These are phyloP conservation scores for Phytophthora agathidicida DNA, from an alignment of 352 stramenopile genomes.

Conservation along the genomic window DNA sequence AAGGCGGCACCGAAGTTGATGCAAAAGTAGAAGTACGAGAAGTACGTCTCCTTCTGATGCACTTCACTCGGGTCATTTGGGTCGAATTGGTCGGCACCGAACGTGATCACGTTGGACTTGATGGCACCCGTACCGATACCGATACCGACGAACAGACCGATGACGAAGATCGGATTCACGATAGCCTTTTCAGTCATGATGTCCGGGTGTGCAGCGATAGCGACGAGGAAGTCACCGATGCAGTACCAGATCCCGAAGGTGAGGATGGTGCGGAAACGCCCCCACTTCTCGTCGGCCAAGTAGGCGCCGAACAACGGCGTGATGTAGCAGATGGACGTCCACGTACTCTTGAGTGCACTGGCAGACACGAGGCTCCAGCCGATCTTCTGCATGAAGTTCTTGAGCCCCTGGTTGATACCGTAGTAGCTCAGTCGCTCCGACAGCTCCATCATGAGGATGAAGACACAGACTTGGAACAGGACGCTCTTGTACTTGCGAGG, in stretches of 20 bases:
- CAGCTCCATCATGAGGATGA: slow-evolving; percentile 35
- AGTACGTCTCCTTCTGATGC: slow-evolving; percentile 15
- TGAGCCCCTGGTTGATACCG: slow-evolving; percentile 85
- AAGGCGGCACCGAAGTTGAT: slow-evolving; percentile 20
- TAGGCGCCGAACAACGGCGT: slow-evolving; percentile 29
- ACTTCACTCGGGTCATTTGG: slow-evolving; percentile 10
- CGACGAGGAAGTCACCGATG: slow-evolving; percentile 65
- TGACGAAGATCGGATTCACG: slow-evolving; percentile 61
- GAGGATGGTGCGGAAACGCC: slow-evolving; percentile 63
- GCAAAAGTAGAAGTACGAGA: slow-evolving; percentile 13
- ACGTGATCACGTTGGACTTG: slow-evolving; percentile 22
- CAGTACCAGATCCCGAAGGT: slow-evolving; percentile 70
- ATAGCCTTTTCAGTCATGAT: slow-evolving; percentile 47
- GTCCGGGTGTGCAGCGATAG: slow-evolving; percentile 55
- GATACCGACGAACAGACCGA: slow-evolving; percentile 52
- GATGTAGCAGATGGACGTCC: slow-evolving; percentile 32
- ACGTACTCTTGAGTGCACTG: slow-evolving; percentile 56
- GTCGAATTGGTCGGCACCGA: slow-evolving; percentile 16
- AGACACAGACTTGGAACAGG: slow-evolving; percentile 58
- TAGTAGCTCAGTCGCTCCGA: slow-evolving; percentile 65
- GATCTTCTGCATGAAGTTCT: slow-evolving; percentile 84
- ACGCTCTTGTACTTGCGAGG: slow-evolving; percentile 68
- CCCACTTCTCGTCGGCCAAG: slow-evolving; percentile 57
- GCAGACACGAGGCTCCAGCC: slow-evolving; percentile 63
- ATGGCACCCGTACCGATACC: slow-evolving; percentile 18